phyloP scores from a whole-genome alignment of 2,329 filamentous ascomycete species.

The Hawksworthiomyces lignivorus region DNA sequence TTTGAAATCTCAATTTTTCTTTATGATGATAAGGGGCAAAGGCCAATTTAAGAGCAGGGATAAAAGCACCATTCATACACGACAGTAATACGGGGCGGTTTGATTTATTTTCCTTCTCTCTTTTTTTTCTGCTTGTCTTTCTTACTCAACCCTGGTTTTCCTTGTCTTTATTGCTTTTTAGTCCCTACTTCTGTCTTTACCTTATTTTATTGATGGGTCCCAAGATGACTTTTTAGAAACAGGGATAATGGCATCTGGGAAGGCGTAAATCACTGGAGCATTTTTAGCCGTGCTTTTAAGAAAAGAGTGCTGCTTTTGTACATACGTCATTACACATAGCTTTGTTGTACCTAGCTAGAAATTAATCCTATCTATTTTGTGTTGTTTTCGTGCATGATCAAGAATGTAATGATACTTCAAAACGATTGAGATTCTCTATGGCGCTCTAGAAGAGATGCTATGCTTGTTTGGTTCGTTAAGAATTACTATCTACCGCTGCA shows the following conservation, averaged over 20 bases:
- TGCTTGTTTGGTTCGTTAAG: too few relatives aligned
- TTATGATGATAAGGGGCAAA: too few relatives aligned
- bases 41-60: too few relatives aligned
- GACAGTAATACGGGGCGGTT: not conserved
- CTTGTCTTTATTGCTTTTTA: not conserved
- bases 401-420: too few relatives aligned
- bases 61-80: too few relatives aligned
- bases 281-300: not conserved
- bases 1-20: too few relatives aligned
- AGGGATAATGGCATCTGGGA: slow-evolving; percentile 6
- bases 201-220: not conserved
- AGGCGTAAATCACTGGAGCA: not conserved
- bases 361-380: not conserved
- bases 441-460: too few relatives aligned
- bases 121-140: not conserved
- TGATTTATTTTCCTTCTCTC: not conserved
- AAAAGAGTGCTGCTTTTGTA: not conserved
- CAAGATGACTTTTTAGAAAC: not conserved
- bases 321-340: not conserved
- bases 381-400: too few relatives aligned
- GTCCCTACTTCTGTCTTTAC: not conserved
- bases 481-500: too few relatives aligned
- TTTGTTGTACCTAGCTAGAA: not conserved
- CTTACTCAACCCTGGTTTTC: not conserved
- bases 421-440: too few relatives aligned